Conservation (phyloP, 345 rosid species). For the Brassica cretica region DNA sequence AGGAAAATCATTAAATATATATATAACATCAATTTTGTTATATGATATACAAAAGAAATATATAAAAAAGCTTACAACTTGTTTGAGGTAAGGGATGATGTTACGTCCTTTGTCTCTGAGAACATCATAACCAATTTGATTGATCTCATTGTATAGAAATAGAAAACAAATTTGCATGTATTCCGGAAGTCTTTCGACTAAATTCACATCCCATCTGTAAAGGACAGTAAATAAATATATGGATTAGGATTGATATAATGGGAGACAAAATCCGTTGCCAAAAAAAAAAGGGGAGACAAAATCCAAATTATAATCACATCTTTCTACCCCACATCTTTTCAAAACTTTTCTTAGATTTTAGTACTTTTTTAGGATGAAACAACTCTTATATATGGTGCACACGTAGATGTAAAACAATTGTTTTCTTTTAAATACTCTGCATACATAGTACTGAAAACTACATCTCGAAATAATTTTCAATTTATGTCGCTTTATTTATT, state of each 20-base stretch:
- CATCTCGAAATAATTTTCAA: neutral
- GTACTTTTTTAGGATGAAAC: neutral
- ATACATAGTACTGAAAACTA: neutral
- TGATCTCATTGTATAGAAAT: slow-evolving; percentile 31
- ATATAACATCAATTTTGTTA: neutral
- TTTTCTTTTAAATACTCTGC: neutral
- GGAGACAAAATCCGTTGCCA: neutral
- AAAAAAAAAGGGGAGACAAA: neutral
- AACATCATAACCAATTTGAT: slow-evolving; percentile 38
- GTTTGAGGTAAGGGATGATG: slow-evolving; percentile 36
- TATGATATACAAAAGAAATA: neutral
- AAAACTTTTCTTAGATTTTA: neutral
- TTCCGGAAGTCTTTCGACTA: slow-evolving; percentile 42
- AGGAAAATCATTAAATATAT: neutral
- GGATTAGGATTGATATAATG: neutral
- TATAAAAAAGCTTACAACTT: slow-evolving; percentile 35
- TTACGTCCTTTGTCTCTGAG: slow-evolving; percentile 40
- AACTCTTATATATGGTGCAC: neutral
- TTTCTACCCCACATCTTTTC: neutral
- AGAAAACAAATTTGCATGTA: slow-evolving; percentile 45
- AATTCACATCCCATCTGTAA: slow-evolving; percentile 43
- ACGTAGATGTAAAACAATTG: neutral
- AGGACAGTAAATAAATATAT: neutral
- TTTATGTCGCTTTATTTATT: neutral
- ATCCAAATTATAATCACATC: neutral